A percentile compares a stretch with the other conserved stretches of the same genome.
Evolutionary conservation across 2,329 filamentous ascomycete genomes (phyloP).

Genomic region (Geosmithia flava): DNA sequence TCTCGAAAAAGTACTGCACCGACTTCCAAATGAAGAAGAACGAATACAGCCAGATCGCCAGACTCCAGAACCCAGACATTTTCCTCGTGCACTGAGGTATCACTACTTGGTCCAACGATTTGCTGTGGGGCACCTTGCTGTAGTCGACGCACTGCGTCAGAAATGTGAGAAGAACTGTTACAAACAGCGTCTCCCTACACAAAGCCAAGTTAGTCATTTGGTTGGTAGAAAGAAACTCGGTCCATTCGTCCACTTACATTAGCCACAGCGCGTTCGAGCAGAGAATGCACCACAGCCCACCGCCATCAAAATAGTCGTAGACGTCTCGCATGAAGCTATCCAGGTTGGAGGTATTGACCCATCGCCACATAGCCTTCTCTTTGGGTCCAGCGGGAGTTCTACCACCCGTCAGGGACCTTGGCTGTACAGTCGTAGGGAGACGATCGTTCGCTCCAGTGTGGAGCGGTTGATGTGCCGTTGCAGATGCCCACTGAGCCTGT

Average conservation of each 20-base stretch:
- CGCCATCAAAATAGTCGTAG: conserved; percentile 74
- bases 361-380: conserved; percentile 81
- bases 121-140: conserved; percentile 54
- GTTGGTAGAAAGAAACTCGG: background rate
- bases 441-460: conserved; percentile 21
- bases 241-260: conserved; percentile 38
- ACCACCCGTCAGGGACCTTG: conserved; percentile 15
- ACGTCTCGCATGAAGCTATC: conserved; percentile 78
- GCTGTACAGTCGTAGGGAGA: conserved; percentile 8
- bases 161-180: conserved; percentile 72
- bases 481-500: conserved; percentile 41
- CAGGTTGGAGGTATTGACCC: conserved; percentile 82
- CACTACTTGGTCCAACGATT: conserved; percentile 37
- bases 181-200: conserved; percentile 65
- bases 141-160: conserved; percentile 82
- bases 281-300: conserved; percentile 77
- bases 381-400: conserved; percentile 24
- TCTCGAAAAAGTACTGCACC: conserved; percentile 61
- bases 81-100: conserved; percentile 63
- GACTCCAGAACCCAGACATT: conserved; percentile 66
- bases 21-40: conserved; percentile 78
- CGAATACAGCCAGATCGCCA: conserved; percentile 72
- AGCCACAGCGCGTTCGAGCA: conserved; percentile 61
- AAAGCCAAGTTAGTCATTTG: conserved; percentile 4
- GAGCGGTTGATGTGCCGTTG: conserved; percentile 37